These are phyloP conservation scores for Hypoxylon cercidicola DNA, from an alignment of 495 filamentous ascomycete genomes.

Conservation along the genomic window DNA sequence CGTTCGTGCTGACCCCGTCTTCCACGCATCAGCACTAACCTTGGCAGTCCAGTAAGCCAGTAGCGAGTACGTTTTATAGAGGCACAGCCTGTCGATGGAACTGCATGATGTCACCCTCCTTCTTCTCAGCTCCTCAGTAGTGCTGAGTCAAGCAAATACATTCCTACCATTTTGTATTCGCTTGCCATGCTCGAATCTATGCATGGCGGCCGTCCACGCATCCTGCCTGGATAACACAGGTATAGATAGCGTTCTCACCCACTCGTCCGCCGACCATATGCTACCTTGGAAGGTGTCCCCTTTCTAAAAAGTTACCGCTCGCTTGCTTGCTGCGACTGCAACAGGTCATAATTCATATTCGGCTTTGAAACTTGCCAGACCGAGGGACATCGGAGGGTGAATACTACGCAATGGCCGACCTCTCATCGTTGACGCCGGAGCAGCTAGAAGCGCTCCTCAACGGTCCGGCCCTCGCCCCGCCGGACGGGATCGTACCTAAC, in stretches of 20 bases:
- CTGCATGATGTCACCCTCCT: conserved; percentile 37
- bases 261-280: conserved; percentile 27
- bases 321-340: conserved; percentile 8
- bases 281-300: conserved; percentile 6
- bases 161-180: conserved; percentile 21
- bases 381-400: conserved; percentile 9
- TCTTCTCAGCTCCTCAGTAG: conserved; percentile 33
- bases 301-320: conserved; percentile 17
- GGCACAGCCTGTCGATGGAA: conserved; percentile 22
- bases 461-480: conserved; percentile 42
- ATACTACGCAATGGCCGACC: conserved; percentile 20
- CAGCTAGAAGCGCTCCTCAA: conserved; percentile 29
- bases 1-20: conserved; percentile 18
- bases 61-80: conserved; percentile 27
- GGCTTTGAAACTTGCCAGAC: conserved; percentile 14
- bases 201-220: conserved; percentile 38
- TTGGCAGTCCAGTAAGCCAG: conserved; percentile 34
- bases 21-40: conserved; percentile 16
- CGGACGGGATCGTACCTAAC: conserved; percentile 35
- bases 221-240: conserved; percentile 18
- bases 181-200: conserved; percentile 30
- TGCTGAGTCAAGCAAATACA: conserved; percentile 31
- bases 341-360: conserved; percentile 11
- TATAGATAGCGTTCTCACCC: conserved; percentile 43
- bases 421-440: conserved; percentile 24